A percentile compares a stretch with the other conserved stretches of the same genome.
Conservation (phyloP, 495 filamentous ascomycete species). For the Apiosordaria backusii region DNA sequence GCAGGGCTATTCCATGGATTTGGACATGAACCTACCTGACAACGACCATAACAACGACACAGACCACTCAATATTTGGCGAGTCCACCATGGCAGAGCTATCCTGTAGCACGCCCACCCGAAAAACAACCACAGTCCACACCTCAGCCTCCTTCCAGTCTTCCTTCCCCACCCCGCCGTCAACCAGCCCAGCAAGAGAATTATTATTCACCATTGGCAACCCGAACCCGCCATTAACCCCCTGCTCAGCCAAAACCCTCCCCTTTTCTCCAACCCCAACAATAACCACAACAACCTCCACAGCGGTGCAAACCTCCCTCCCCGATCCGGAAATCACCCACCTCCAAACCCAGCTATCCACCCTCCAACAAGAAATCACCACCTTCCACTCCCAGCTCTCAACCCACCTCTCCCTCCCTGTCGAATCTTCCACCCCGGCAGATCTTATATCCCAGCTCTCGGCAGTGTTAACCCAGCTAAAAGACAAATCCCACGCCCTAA, state of each 20-base stretch:
- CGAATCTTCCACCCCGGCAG: slow-evolving; percentile 29
- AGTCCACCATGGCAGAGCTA: slow-evolving; percentile 38
- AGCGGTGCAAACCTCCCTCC: neutral
- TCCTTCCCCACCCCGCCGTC: slow-evolving; percentile 52
- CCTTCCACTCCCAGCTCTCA: slow-evolving; percentile 25
- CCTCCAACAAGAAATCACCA: neutral
- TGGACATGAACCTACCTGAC: slow-evolving; percentile 32
- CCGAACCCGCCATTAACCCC: slow-evolving; percentile 35
- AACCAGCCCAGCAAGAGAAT: slow-evolving; percentile 38
- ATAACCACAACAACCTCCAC: slow-evolving; percentile 5
- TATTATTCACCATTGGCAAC: neutral
- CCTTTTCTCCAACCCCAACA: slow-evolving; percentile 31
- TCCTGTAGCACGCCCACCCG: slow-evolving; percentile 43
- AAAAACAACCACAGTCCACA: neutral
- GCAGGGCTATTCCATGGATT: slow-evolving; percentile 33
- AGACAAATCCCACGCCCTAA: slow-evolving; percentile 38
- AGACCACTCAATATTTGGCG: slow-evolving; percentile 35
- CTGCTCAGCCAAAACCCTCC: slow-evolving; percentile 21
- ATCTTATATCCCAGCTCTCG: neutral
- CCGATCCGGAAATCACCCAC: neutral
- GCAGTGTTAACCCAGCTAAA: slow-evolving; percentile 32
- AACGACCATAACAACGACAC: slow-evolving; percentile 34
- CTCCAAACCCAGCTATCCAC: neutral
- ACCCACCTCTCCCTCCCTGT: slow-evolving; percentile 34
- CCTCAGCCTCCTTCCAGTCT: slow-evolving; percentile 14